Conservation (phyloP, 345 rosid genomes). For the Chamaenerion angustifolium region DNA sequence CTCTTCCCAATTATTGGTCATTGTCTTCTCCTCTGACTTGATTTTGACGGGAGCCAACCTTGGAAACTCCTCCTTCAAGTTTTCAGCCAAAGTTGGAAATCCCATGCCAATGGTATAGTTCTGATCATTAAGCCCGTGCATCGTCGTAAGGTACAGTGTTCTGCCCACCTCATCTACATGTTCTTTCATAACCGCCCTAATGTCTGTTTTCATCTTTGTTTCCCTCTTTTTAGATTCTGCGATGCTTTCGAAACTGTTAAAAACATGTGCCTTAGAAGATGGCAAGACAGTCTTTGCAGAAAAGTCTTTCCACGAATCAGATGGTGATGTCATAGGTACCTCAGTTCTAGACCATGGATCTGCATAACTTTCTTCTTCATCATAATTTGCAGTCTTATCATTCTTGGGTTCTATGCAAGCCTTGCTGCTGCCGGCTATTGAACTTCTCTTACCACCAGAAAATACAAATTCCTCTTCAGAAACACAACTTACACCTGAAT, state of each 20-base stretch:
- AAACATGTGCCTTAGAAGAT: slow-evolving; percentile 36
- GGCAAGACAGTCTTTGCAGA: slow-evolving; percentile 65
- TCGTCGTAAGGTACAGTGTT: slow-evolving; percentile 55
- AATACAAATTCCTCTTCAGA: slow-evolving; percentile 45
- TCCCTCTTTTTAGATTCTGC: slow-evolving; percentile 40
- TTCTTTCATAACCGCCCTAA: slow-evolving; percentile 52
- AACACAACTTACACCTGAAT: slow-evolving; percentile 28
- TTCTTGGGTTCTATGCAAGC: slow-evolving; percentile 26
- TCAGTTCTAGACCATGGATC: slow-evolving; percentile 40
- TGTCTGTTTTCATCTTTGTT: slow-evolving; percentile 50
- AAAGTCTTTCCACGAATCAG: slow-evolving; percentile 61
- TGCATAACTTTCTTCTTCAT: slow-evolving; percentile 32
- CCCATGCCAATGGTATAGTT: slow-evolving; percentile 30
- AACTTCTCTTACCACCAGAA: slow-evolving; percentile 38
- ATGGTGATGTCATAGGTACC: slow-evolving; percentile 27
- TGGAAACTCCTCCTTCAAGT: slow-evolving; percentile 73
- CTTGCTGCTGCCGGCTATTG: slow-evolving; percentile 45
- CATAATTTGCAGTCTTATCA: slow-evolving; percentile 21
- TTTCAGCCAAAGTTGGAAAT: slow-evolving; percentile 43
- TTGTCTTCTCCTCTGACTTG: slow-evolving; percentile 77
- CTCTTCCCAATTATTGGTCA: slow-evolving; percentile 69
- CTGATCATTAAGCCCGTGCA: slow-evolving; percentile 37
- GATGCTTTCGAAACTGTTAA: slow-evolving; percentile 28
- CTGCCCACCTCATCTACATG: slow-evolving; percentile 92
- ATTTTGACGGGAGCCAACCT: slow-evolving; percentile 95